Base-by-base conservation (phyloP, 2,329 filamentous ascomycete genomes). In the Nemania sp. region DNA sequence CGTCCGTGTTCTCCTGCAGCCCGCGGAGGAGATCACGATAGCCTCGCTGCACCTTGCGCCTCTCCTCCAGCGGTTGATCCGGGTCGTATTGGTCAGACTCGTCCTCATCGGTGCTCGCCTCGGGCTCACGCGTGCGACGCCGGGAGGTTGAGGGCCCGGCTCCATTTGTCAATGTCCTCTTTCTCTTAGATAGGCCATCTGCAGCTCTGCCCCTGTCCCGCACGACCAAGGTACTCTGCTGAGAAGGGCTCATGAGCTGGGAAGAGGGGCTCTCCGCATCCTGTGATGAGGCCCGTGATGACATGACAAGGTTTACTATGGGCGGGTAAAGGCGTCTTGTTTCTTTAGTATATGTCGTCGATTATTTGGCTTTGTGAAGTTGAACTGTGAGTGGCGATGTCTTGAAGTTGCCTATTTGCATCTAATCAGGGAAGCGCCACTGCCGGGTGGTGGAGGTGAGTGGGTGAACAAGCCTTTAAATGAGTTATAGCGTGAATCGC, bases 61-160 rank as follows among this genome's bases (percentile, higher is more conserved):
- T 86, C 74, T 92, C 85, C 45, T 89, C 85, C 12, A 89, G 80
- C 58, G 91, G 82, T 72, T 97, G 94, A 62, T 96, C 88, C 0
- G 92, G 93, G 71, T 97, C 90, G 74, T 93, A 96, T 5, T 81
- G 79, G 18, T 84, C 80, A 18, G 62, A 60, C 21, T 65, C 68
- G 18, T 65, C 68, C 11, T 59, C 60, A 6, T 62, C 62, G 12
- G 32, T 40, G 39, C 65, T 54, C 2, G 57, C 40, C 13, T 70
- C 68, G 13, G 70, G 67, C 42, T 73, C 71, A 2, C 57, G 64
- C 11, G 69, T 71, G 35, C 73, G 71, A n/a, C 70, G 71, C n/a
- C 73, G 64, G 1, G 71, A 71, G 32, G 40, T 65, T 4, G 66
- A 64, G 12, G 67, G 68, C 1, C 65, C 70, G n/a, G 64, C 51